phyloP scores from a whole-genome alignment of 2,329 filamentous ascomycete genomes.

The Sporothrix mexicana region DNA sequence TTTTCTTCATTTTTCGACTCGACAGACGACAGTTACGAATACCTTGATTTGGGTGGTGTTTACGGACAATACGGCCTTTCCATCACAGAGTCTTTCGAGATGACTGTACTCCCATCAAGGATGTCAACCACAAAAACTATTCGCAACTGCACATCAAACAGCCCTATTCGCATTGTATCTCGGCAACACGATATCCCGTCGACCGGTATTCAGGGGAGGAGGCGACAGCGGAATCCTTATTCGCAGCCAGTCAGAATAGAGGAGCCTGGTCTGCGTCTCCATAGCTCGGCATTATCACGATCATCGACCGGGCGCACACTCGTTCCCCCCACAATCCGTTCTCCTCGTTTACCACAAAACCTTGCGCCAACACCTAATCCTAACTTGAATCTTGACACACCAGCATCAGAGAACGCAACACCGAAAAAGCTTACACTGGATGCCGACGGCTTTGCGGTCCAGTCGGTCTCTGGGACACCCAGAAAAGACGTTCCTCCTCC shows the following conservation, averaged over 20 bases:
- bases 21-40: background rate
- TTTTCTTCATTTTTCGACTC: background rate
- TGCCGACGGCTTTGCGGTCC: background rate
- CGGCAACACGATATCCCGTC: background rate
- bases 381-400: background rate
- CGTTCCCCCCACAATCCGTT: constrained; percentile 6
- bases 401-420: background rate
- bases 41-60: background rate
- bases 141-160: background rate
- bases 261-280: background rate
- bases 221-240: constrained; percentile 14
- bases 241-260: background rate
- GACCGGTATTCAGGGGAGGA: background rate
- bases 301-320: background rate
- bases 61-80: background rate
- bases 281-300: background rate
- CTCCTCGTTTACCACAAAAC: background rate
- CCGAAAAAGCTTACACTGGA: background rate
- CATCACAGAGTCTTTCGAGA: constrained; percentile 17
- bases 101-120: background rate
- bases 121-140: background rate
- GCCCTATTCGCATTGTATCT: background rate
- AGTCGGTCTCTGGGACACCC: no score
- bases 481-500: no score
- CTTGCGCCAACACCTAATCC: background rate